Base-by-base conservation (phyloP, 108 stramenopile species). In the Schizochytrium sp. region DNA sequence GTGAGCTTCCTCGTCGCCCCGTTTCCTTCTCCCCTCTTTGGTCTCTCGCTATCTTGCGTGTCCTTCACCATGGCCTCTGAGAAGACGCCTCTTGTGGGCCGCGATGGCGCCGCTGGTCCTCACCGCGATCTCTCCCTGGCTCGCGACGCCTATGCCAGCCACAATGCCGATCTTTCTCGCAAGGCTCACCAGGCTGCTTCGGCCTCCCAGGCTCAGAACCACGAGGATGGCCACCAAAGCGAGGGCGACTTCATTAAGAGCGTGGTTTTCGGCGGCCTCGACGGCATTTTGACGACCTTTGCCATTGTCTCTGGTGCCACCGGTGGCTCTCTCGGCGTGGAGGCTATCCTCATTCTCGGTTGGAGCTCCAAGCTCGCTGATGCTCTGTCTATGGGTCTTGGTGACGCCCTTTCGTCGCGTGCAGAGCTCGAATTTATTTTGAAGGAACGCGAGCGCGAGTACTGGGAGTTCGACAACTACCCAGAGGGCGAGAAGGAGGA, bases 231-330 rank as follows among this genome's bases (percentile, higher is more conserved):
- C 50, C 76, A 83, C 76, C 76, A 83, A 53, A 40, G n/a, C 50
- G 88, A 57, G 44, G 58, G 58, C 4, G 58, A 60, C 46, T 88
- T 57, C 46, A 61, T 88, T 38, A 61, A 88, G 60, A 46, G 17
- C 41, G 40, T 88, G 17, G 59, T 99, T 59, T 99, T 99, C 92
- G 99, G 99, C 56, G 99, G 99, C 49, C 94, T 98, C 53, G 99
- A 99, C 90, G 99, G 99, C 2, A 97, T 99, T 88, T 92, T 99
- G 61, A 98, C 99, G 28, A 96, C 96, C 41, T 98, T 99, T 89
- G 97, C 98, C 64, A 97, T 99, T 90, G 97, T 99, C 12, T 96
- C 97, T n/a, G 98, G 97, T 12, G 96, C 98, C 8, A 97, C 98
- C 3, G 98, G 98, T 40, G 98, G 97, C 0, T 91, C 92, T 7